These are phyloP conservation scores for Apiospora rasikravindrae DNA, from an alignment of 2,329 filamentous ascomycete species.

Conservation along the genomic window DNA sequence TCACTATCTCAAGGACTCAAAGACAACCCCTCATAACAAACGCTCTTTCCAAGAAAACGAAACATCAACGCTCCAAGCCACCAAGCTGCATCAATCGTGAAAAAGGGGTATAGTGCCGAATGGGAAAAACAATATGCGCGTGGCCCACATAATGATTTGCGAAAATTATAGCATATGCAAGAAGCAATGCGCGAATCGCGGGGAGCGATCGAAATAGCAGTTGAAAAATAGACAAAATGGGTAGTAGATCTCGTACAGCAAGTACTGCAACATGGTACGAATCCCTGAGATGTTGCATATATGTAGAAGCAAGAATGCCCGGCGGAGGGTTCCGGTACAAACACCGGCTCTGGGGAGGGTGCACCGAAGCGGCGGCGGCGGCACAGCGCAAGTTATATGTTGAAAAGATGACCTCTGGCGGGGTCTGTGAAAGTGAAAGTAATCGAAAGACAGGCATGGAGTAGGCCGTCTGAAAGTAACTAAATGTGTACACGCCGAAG, in stretches of 20 bases:
- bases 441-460: not conserved
- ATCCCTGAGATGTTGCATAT: not conserved
- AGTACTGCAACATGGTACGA: not conserved
- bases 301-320: not conserved
- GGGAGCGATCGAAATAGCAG: not conserved
- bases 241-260: not conserved
- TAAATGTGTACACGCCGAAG: conserved; percentile 12
- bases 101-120: conserved; percentile 23
- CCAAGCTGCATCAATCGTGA: conserved; percentile 12
- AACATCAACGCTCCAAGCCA: conserved; percentile 19
- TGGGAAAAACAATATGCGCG: conserved; percentile 2
- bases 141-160: conserved; percentile 2
- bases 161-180: not conserved
- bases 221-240: conserved; percentile 20
- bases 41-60: not conserved
- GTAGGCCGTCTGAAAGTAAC: not conserved
- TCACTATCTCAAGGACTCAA: not conserved
- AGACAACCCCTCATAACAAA: not conserved
- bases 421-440: not conserved
- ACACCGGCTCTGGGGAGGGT: not conserved
- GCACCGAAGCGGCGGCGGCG: not conserved
- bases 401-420: not conserved
- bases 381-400: conserved; percentile 1
- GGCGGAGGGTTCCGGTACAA: conserved; percentile 6
- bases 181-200: conserved; percentile 6